These are phyloP conservation scores for Eucalyptus sp. DNA, from an alignment of 345 rosid genomes.

Conservation along the genomic window DNA sequence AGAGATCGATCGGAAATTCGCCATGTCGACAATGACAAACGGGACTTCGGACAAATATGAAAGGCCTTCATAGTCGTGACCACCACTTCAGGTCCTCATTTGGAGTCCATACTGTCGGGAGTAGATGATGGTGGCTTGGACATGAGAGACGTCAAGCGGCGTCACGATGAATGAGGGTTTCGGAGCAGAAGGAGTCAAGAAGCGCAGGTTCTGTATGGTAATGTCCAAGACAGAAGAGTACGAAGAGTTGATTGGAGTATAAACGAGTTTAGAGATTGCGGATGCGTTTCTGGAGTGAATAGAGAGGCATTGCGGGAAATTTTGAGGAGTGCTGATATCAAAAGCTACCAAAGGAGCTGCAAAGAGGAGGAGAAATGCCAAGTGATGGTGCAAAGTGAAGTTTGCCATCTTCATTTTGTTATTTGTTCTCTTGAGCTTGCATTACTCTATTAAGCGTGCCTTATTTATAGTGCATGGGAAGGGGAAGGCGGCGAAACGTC, in stretches of 20 bases:
- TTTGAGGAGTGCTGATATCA: not conserved
- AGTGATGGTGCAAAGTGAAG: not conserved
- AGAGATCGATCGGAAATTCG: conserved; percentile 23
- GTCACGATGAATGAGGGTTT: conserved; percentile 17
- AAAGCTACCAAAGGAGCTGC: not conserved
- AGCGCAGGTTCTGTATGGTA: not conserved
- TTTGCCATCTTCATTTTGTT: not conserved
- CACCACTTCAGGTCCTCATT: conserved; percentile 34
- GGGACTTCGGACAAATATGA: conserved; percentile 29
- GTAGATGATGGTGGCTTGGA: conserved; percentile 29
- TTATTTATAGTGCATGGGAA: not conserved
- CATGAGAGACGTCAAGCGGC: conserved; percentile 17
- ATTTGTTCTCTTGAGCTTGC: not conserved
- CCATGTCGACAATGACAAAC: conserved; percentile 32
- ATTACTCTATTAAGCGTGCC: not conserved
- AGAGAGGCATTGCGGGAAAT: conserved; percentile 4
- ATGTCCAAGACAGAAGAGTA: not conserved
- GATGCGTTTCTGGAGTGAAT: not conserved
- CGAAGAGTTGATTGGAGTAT: not conserved
- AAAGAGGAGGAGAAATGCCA: not conserved
- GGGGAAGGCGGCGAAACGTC: not conserved
- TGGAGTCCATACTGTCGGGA: conserved; percentile 12
- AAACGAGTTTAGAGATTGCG: not conserved
- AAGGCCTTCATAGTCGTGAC: conserved; percentile 51
- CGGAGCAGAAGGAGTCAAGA: conserved; percentile 2